Conservation (phyloP, 176 grass and related monocot species). For the Thalia dealbata region DNA sequence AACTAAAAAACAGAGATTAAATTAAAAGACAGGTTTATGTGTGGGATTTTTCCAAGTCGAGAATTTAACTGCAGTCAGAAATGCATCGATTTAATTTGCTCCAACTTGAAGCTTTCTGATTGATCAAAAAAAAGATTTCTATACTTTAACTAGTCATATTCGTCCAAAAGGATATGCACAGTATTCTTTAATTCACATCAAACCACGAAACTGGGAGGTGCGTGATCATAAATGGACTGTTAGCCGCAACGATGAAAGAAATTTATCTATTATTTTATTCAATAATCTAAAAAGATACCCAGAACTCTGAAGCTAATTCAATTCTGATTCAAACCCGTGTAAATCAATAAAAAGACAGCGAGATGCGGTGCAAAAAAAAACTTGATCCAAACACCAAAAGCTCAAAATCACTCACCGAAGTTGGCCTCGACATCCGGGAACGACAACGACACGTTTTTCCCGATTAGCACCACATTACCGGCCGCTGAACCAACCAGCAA, state of each 20-base stretch:
- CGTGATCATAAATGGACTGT: background rate
- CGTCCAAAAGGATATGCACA: too few species aligned
- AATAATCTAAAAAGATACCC: background rate
- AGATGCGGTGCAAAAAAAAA: background rate
- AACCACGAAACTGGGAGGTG: too few species aligned
- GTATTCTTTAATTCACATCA: too few species aligned
- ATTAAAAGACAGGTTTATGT: too few species aligned
- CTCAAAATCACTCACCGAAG: background rate
- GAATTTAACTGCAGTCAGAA: too few species aligned
- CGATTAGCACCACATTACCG: constrained; percentile 16
- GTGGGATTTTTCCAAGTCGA: too few species aligned
- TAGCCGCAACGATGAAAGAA: too few species aligned
- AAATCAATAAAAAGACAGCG: background rate
- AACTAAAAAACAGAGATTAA: too few species aligned
- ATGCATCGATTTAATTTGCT: too few species aligned
- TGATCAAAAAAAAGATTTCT: too few species aligned
- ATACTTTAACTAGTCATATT: too few species aligned
- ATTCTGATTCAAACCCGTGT: background rate
- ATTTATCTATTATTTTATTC: background rate
- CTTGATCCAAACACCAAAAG: background rate
- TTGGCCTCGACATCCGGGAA: constrained; percentile 12
- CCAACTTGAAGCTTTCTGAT: too few species aligned
- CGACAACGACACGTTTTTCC: constrained; percentile 5
- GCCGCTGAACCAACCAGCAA: background rate
- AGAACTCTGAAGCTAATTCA: background rate